Evolutionary conservation across 2,329 filamentous ascomycete species (phyloP).

Genomic region (Thelonectria olida): DNA sequence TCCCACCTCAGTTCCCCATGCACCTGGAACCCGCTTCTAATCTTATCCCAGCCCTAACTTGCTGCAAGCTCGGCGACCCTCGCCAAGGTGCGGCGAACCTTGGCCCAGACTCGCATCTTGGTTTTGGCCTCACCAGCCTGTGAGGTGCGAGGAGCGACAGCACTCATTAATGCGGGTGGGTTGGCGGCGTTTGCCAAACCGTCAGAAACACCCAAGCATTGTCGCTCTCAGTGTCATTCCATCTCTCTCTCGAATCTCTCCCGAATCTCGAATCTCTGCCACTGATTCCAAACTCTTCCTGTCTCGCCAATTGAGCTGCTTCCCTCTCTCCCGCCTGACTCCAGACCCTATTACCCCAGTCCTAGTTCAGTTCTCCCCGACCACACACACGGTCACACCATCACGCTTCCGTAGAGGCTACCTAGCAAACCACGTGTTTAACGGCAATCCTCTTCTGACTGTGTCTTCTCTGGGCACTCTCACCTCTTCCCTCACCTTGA

Average conservation of each 20-base stretch:
- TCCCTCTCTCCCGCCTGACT: too few relatives aligned
- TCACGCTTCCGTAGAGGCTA: conserved; percentile 27
- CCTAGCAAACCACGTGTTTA: conserved; percentile 39
- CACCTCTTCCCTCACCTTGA: conserved; percentile 8
- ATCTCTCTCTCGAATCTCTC: conserved; percentile 4
- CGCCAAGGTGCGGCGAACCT: conserved; percentile 5
- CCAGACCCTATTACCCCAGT: conserved; percentile 18
- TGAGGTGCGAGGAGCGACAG: background rate
- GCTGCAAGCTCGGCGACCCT: conserved; percentile 7
- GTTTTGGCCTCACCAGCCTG: background rate
- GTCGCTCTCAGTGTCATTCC: background rate
- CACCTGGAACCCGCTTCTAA: background rate
- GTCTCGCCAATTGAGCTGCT: too few relatives aligned
- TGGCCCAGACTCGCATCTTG: background rate
- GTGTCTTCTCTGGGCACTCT: conserved; percentile 2
- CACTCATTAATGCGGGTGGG: conserved; percentile 1
- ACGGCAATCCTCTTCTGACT: conserved; percentile 9
- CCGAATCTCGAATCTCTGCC: conserved; percentile 11
- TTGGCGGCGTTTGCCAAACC: conserved; percentile 3
- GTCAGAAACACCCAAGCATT: background rate
- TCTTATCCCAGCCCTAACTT: background rate
- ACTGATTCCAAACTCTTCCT: background rate
- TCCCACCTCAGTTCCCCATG: background rate
- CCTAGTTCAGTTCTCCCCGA: conserved; percentile 1
- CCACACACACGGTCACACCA: background rate